These are phyloP conservation scores for Passalora sequoiae DNA, from an alignment of 2,329 filamentous ascomycete genomes.

Conservation along the genomic window DNA sequence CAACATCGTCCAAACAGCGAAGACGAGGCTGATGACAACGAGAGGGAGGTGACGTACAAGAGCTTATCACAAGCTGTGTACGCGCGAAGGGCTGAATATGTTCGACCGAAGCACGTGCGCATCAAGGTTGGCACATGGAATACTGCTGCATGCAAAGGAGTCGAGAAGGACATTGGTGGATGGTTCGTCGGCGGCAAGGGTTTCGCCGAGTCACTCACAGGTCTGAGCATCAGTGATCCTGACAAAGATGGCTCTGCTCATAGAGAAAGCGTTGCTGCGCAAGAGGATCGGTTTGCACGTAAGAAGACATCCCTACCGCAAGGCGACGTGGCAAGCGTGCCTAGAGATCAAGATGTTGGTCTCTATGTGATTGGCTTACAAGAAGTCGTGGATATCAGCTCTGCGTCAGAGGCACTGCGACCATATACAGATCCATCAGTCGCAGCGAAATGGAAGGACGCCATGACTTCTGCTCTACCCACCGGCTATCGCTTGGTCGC, in stretches of 20 bases:
- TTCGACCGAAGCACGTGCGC: constrained; percentile 65
- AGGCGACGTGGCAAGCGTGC: constrained; percentile 43
- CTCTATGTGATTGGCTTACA: constrained; percentile 88
- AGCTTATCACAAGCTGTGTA: constrained; percentile 56
- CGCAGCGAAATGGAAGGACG: constrained; percentile 73
- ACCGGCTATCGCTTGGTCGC: constrained; percentile 69
- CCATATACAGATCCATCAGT: constrained; percentile 68
- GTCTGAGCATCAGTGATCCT: constrained; percentile 38
- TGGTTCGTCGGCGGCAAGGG: constrained; percentile 84
- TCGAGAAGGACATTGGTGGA: constrained; percentile 76
- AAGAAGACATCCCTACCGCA: constrained; percentile 42
- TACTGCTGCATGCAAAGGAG: constrained; percentile 75
- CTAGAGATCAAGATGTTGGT: constrained; percentile 65
- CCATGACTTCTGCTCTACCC: constrained; percentile 69
- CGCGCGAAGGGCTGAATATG: constrained; percentile 73
- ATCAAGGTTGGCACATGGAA: constrained; percentile 97
- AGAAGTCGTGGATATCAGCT: constrained; percentile 82
- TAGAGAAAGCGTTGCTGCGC: constrained; percentile 43
- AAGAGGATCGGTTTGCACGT: constrained; percentile 44
- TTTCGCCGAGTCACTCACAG: constrained; percentile 58
- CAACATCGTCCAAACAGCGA: constrained; percentile 22
- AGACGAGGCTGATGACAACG: constrained; percentile 16
- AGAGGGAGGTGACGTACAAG: constrained; percentile 19
- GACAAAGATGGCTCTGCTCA: constrained; percentile 14
- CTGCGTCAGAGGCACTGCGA: constrained; percentile 70